These are phyloP conservation scores for Datura wrightii DNA, from an alignment of 257 asterid species.

Conservation along the genomic window DNA sequence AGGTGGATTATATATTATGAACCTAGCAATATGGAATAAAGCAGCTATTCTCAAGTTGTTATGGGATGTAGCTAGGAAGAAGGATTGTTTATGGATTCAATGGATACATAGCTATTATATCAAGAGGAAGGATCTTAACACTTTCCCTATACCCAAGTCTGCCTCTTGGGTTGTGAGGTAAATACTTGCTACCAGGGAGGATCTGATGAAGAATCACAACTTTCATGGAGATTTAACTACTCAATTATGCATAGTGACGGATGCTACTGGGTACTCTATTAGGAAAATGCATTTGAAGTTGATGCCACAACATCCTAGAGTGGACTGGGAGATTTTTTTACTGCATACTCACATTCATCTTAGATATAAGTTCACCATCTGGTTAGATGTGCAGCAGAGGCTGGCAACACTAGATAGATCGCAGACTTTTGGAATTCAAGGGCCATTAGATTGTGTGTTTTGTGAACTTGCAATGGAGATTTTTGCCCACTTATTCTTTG, in stretches of 20 bases:
- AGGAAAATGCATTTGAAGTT: too few species aligned
- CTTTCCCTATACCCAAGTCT: too few species aligned
- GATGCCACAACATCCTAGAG: not conserved
- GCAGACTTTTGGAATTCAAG: not conserved
- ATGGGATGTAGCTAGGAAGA: not conserved
- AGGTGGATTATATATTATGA: too few species aligned
- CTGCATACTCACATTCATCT: not conserved
- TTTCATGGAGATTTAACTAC: too few species aligned
- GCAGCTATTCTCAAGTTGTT: not conserved
- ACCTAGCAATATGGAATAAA: too few species aligned
- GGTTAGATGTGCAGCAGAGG: not conserved
- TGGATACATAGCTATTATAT: not conserved
- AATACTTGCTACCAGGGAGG: not conserved
- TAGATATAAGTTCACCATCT: not conserved
- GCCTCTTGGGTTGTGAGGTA: not conserved
- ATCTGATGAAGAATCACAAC: too few species aligned
- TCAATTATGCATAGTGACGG: too few species aligned
- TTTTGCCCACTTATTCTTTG: too few species aligned
- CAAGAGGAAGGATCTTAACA: too few species aligned
- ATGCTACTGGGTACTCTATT: too few species aligned
- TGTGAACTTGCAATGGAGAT: not conserved
- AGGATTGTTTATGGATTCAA: not conserved
- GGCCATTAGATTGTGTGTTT: not conserved
- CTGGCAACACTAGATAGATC: not conserved
- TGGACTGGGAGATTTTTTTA: accelerated